Conservation (phyloP, 2,329 filamentous ascomycete species). For the Aphanocladium album region DNA sequence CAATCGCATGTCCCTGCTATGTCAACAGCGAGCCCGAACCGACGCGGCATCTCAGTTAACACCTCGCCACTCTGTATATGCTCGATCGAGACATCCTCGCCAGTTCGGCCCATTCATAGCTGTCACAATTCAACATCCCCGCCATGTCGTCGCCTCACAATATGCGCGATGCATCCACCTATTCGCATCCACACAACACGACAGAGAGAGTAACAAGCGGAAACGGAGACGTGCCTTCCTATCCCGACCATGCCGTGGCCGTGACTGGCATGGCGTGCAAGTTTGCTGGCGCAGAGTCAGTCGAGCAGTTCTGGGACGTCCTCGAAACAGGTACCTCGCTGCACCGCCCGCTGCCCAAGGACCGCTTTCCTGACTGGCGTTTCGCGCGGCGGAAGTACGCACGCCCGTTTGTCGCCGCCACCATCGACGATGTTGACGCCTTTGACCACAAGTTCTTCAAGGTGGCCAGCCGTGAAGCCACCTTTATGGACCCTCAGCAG, state of each 20-base stretch:
- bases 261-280: slow-evolving; percentile 8
- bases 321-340: background rate
- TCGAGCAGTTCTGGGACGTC: slow-evolving; percentile 4
- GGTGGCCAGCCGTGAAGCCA: slow-evolving; percentile 30
- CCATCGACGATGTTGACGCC: slow-evolving; percentile 18
- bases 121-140: too few species aligned
- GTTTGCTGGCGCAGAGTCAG: background rate
- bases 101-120: too few species aligned
- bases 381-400: background rate
- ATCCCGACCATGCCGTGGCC: slow-evolving; percentile 7
- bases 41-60: too few species aligned
- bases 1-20: too few species aligned
- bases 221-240: background rate
- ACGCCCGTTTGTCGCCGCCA: background rate
- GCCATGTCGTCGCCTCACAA: too few species aligned
- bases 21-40: too few species aligned
- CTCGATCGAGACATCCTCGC: too few species aligned
- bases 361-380: background rate
- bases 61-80: too few species aligned
- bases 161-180: too few species aligned
- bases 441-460: slow-evolving; percentile 40
- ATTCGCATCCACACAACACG: too few species aligned
- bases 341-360: background rate
- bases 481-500: slow-evolving; percentile 36
- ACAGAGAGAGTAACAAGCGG: too few species aligned